A percentile compares a stretch with the other conserved stretches of the same genome.
Conservation (phyloP, 768 basidiomycete genomes). For the Chalciporus piperatus region DNA sequence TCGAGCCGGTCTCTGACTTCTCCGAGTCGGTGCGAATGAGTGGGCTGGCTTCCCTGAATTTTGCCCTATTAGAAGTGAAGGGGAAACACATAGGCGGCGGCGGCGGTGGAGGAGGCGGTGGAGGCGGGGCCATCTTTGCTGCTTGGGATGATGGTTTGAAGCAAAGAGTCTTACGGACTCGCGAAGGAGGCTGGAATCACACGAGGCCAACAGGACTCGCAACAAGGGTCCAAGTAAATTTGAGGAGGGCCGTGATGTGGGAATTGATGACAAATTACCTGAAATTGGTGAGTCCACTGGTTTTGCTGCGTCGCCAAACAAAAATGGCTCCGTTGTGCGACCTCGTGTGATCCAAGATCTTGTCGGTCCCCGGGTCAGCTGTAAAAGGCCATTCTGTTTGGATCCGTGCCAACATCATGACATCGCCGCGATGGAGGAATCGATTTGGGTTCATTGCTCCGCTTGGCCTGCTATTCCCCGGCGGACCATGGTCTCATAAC, state of each 20-base stretch:
- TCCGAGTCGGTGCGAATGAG: conserved; percentile 36
- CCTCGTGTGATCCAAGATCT: conserved; percentile 25
- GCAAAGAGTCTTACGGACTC: conserved; percentile 15
- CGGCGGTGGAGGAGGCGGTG: conserved; percentile 48
- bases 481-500: not conserved
- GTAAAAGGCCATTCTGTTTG: conserved; percentile 11
- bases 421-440: conserved; percentile 4
- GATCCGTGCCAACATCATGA: conserved; percentile 9
- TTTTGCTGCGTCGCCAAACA: conserved; percentile 20
- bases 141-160: conserved; percentile 13
- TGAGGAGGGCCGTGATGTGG: conserved; percentile 15
- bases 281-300: conserved; percentile 11
- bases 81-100: conserved; percentile 61
- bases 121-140: conserved; percentile 46
- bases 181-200: conserved; percentile 18
- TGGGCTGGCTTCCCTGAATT: conserved; percentile 27
- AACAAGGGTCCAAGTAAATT: conserved; percentile 21
- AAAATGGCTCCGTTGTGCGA: conserved; percentile 5
- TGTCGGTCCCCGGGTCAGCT: conserved; percentile 12
- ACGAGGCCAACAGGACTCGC: conserved; percentile 29
- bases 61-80: conserved; percentile 36
- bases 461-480: too few relatives aligned
- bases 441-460: not conserved
- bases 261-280: conserved; percentile 26
- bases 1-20: conserved; percentile 46